Evolutionary conservation across 176 grass and related monocot genomes (phyloP).

Genomic region (Paspalum vaginatum): DNA sequence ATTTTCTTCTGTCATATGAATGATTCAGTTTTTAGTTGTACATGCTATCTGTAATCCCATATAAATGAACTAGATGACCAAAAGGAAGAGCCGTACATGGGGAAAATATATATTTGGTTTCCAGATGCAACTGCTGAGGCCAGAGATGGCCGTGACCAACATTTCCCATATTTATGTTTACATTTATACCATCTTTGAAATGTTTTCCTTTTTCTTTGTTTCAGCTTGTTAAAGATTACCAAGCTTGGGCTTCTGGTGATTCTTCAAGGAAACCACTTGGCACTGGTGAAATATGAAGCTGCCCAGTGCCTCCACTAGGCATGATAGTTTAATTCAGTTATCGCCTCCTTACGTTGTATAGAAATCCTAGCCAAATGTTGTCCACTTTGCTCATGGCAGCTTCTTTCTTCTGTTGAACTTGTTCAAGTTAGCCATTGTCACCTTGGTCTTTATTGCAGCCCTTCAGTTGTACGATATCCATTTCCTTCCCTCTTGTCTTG

Average conservation of each 20-base stretch:
- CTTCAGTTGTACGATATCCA: background rate
- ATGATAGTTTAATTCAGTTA: constrained; percentile 36
- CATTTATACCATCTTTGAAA: constrained; percentile 2
- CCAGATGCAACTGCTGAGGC: background rate
- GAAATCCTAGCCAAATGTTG: constrained; percentile 20
- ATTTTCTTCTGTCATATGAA: background rate
- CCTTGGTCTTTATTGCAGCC: constrained; percentile 13
- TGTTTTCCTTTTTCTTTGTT: background rate
- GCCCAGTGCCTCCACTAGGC: background rate
- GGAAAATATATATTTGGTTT: background rate
- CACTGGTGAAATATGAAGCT: constrained; percentile 92
- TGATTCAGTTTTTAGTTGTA: constrained; percentile 10
- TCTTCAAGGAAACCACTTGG: constrained; percentile 84
- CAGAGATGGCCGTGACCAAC: background rate
- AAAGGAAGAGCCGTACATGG: background rate
- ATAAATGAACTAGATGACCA: background rate
- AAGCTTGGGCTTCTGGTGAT: constrained; percentile 92
- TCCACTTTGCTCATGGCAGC: constrained; percentile 25
- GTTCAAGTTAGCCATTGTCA: background rate
- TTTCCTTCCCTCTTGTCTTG: background rate
- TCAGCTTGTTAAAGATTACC: constrained; percentile 95
- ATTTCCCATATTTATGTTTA: constrained; percentile 5
- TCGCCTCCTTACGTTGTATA: background rate
- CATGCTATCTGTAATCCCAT: background rate
- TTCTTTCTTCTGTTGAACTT: background rate